Percentiles rank a stretch among this genome's conserved stretches.
Conservation (phyloP, 768 basidiomycete species). For the Xerocomellus dryophilus region DNA sequence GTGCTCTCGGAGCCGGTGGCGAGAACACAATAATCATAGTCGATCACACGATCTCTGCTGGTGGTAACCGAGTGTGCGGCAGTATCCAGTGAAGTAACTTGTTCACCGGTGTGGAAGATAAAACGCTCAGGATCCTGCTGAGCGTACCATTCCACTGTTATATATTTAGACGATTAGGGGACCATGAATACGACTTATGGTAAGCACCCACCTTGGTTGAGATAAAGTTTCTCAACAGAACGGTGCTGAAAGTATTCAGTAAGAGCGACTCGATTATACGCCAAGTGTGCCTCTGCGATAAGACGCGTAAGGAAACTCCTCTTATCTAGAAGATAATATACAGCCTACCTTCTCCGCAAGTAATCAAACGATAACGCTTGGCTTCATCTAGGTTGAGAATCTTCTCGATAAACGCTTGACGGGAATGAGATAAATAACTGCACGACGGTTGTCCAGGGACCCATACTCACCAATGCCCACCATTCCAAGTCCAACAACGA, state of each 20-base stretch:
- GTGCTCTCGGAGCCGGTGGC: slow-evolving; percentile 68
- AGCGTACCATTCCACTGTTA: slow-evolving; percentile 53
- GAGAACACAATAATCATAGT: slow-evolving; percentile 63
- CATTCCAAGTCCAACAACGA: slow-evolving; percentile 9
- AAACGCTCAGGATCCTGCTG: slow-evolving; percentile 57
- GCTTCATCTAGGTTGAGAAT: slow-evolving; percentile 53
- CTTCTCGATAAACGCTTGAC: slow-evolving; percentile 63
- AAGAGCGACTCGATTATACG: slow-evolving; percentile 50
- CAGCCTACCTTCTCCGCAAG: slow-evolving; percentile 54
- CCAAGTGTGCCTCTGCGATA: slow-evolving; percentile 40
- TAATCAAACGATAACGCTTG: slow-evolving; percentile 50
- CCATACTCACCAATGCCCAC: slow-evolving; percentile 8
- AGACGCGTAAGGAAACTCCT: slow-evolving; percentile 6
- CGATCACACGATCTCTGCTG: slow-evolving; percentile 40
- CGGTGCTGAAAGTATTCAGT: slow-evolving; percentile 65
- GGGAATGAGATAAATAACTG: background rate
- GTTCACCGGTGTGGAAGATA: slow-evolving; percentile 48
- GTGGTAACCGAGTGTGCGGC: slow-evolving; percentile 45
- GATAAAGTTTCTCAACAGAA: slow-evolving; percentile 54
- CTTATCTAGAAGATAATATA: slow-evolving; percentile 25
- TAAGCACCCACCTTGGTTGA: slow-evolving; percentile 42
- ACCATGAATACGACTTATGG: background rate
- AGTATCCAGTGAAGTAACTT: slow-evolving; percentile 39
- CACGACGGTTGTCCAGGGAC: too few species aligned
- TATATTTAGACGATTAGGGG: slow-evolving; percentile 8